Base-by-base conservation (phyloP, 352 stramenopile genomes). In the Phytophthora pistaciae region DNA sequence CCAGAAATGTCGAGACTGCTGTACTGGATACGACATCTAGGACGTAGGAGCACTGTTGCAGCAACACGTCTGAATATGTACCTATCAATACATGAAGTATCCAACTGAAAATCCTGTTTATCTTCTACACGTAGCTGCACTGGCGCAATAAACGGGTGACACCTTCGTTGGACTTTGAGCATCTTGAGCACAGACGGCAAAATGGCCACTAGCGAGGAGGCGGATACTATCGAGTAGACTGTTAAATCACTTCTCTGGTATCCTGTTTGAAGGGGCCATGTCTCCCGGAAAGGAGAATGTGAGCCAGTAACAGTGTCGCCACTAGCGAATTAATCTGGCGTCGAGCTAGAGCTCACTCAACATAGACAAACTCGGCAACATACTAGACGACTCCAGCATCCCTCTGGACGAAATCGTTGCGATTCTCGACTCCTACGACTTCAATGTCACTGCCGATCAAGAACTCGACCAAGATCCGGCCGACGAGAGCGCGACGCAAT, bases 341-440 rank as follows among this genome's bases (percentile, higher is more conserved):
- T 31, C 18, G 53, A n/a, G 48, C 40, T 33, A 56, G 60, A 13
- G 52, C 16, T 14, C 3, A 10, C 3, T 33, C n/a, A n/a, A 3
- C 27, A 74, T 74, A 61, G 11, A 66, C 31, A n/a, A 25, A 11
- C 44, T 53, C 46, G 42, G 5, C 16, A 16, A 44, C 18, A 44
- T 66, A 8, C 20, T 74, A 1, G 42, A 66, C 18, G 56, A 66
- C 4, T n/a, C 55, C 5, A 13, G 20, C 16, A 18, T 46, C 18
- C 49, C 61, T 7, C 55, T 74, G 3, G 67, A 74, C 14, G 67
- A 74, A 54, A 14, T 74, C 16, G 29, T 74, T 3, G 48, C 61
- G 13, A 59, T 70, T 13, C 57, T 74, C 48, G 67, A 74, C 55
- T 60, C 55, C 0, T 55, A 38, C 56, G 49, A 74, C 38, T 74